Base-by-base conservation (phyloP, 31 red algal species). In the Odonthalia washingtoniensis region DNA sequence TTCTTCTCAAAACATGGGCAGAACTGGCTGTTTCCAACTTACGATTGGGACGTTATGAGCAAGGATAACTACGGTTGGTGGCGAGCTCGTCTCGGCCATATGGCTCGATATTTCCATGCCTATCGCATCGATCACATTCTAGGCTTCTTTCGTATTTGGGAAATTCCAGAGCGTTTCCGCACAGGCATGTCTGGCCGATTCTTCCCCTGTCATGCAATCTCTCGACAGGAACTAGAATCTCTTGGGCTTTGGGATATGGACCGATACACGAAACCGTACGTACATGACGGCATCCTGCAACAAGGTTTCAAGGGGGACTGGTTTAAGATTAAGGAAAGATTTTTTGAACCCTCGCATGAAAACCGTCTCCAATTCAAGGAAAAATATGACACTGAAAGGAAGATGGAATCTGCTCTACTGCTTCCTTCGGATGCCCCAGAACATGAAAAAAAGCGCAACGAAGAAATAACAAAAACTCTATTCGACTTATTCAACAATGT, bases 51-150 rank as follows among this genome's bases (percentile, higher is more conserved):
- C 0, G 81, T 46, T 3, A 98, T 98, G 96, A 88, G 90, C n/a
- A 53, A 82, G 66, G 93, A 98, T 80, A 88, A 93, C 72, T 98
- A 95, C 75, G 86, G 70, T 5, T 98, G 96, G 96, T 98, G 96
- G 96, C 93, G 96, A 46, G 35, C 63, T 52, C 92, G 96, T 74
- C 83, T 98, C 52, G 49, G 72, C 0, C 84, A 92, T 45, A 95
- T 98, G 93, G 67, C 81, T 61, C 90, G 90, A 31, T 95, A 93
- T 67, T 98, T 98, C 77, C 93, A 95, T 36, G 96, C 96, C 18
- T 98, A 95, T 78, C 96, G 93, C 53, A 98, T 98, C 74, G 93
- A 95, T 81, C 96, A 98, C 64, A 95, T 95, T 80, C 79, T 95
- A 17, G 93, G 96, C 75, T 95, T 98, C 62, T 95, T 98, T 73